Evolutionary conservation across 1,139 yeast species (phyloP), one percentile per base, ranked within the genome.

Genomic region (Meyerozyma elateridarum): DNA sequence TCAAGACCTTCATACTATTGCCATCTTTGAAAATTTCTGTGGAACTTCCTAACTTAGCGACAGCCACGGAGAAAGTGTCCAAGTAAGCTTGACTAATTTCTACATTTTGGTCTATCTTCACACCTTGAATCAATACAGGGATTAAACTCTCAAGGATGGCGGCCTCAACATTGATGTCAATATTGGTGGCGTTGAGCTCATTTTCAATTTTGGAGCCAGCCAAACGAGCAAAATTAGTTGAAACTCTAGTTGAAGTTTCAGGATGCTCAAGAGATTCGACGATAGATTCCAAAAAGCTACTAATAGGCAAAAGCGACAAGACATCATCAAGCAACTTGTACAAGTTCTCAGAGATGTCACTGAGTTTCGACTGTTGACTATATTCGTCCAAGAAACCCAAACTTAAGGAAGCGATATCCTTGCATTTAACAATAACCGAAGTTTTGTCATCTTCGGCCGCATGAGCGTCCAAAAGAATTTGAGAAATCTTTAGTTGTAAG

Each of bases 221-320:
- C 35, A 87, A 71, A 24, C 70, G 50, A 7, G 81, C 75, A 40
- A 81, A 61, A 45, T 78, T 79, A 38, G 64, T 64, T 22, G 73
- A 70, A 29, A 73, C 56, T 36, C 54, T 61, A 39, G 61, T 69
- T 5, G 55, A 42, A 22, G 65, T 51, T 35, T 66, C 64, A 28
- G 66, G 65, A 21, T 75, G 61, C 24, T 70, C 69, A 37, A 80
- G 61, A 8, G 84, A 65, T 16, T 70, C 72, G n/a, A 73, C 54
- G 19, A 83, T 70, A 2, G 94, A 76, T 18, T 70, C 65, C 24
- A 84, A 79, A 51, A 85, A 88, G 44, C 77, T 73, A 36, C 70
- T 70, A 44, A 88, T 73, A 18, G 97, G 96, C 36, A 89, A 64
- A 40, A 87, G 64, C 37, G 77, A 77, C 42, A 89, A 61, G 41